Base-by-base conservation (phyloP, 306 rosid species). In the Alnus glutinosa region DNA sequence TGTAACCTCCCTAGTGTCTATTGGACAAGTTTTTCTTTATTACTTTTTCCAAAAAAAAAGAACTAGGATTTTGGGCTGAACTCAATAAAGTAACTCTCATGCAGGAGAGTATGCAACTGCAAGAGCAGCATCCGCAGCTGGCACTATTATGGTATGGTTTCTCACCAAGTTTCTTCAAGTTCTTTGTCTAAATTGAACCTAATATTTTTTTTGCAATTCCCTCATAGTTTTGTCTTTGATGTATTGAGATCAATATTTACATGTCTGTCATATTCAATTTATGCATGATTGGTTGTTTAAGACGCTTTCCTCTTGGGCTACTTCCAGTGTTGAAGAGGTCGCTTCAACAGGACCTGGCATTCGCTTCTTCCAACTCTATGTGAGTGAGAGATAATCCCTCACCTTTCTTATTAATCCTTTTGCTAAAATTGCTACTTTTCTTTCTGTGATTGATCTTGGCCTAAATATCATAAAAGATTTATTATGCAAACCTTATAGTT, bases 301-400 rank as follows among this genome's bases (percentile, higher is more conserved):
- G 99, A 96, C 97, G 57, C 83, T 96, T 75, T 96, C 99, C 52
- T 93, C 99, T 13, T 93, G 98, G 98, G 93, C 99, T 84, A 93
- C 98, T 82, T 96, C 99, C 70, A 96, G 98, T 82, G 93, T 89
- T n/a, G 96, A 96, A 86, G 99, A 96, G 89, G 99, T 96, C 47
- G 94, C 98, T 46, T 96, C 98, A 74, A 96, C 99, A 1, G 99
- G 99, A 85, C 98, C 99, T 30, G 99, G 99, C 64, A 90, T 96
- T 84, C 96, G 99, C 74, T 96, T 96, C 85, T 93, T 96, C 89
- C 99, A 96, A 86, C 96, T 96, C 72, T 96, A 91, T 88, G 99
- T 90, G 69, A 87, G 96, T 68, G 11, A 18, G 15, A 39, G 14
- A 68, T 68, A 49, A 68, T 8, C 51, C 13, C 80, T 55, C 66